Base-by-base conservation (phyloP, 2,329 filamentous ascomycete genomes). In the Sphaerulina musiva region DNA sequence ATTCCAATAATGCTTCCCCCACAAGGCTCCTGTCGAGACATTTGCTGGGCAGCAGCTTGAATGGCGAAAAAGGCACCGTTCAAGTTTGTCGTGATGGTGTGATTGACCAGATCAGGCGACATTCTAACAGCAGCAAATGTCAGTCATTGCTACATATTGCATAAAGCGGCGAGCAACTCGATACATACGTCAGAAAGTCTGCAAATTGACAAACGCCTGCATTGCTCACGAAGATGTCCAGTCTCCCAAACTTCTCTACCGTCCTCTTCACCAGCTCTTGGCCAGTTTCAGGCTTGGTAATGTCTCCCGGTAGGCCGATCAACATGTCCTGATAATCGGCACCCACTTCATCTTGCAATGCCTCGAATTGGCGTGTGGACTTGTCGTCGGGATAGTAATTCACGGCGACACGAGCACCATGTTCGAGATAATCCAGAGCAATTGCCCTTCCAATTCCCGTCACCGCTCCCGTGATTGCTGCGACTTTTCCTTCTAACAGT, bases 381-480 rank as follows among this genome's bases (percentile, higher is more conserved):
- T 84, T 74, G 4, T 73, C 67, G 29, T 77, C 72, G 53, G 80
- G 86, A 2, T 91, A 80, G 68, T 93, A 87, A 74, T 93, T 95
- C 57, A 95, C 81, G 29, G 86, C 83, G 32, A 95, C 87, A 68
- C 81, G 80, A 62, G 86, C 87, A 61, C 89, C 89, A 63, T 95
- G 87, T 4, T 79, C 77, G 49, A 92, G 75, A 69, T 88, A 95
- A 64, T 84, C 85, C 48, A 95, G 79, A 41, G 86, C 84, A 59
- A 95, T 95, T 62, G 89, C 90, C 60, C 87, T 81, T 49, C 90
- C 90, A 64, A 95, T 95, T 47, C 89, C 89, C 1, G 89, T 95
- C 3, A 86, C 85, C 54, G 87, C 89, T 60, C 90, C 89, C 0
- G 89, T 95, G 65, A 95, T 89, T 68, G 89, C 86, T 71, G 88